Percentiles rank a stretch among this genome's conserved stretches.
Conservation (phyloP, 768 basidiomycete species). For the Amanita pallidorosea region DNA sequence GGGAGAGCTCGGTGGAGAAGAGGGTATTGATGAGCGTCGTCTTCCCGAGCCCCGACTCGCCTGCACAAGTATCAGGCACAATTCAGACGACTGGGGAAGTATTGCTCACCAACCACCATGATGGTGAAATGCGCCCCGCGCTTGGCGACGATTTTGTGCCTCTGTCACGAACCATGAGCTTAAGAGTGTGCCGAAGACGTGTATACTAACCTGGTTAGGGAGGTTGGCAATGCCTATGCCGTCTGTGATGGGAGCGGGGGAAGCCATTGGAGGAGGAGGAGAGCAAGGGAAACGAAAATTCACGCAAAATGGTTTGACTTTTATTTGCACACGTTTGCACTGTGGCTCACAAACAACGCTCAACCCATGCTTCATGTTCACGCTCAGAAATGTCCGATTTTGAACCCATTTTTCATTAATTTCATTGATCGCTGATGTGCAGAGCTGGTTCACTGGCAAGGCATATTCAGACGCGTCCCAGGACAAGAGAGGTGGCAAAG, state of each 20-base stretch:
- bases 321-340: constrained; percentile 13
- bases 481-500: too few species aligned
- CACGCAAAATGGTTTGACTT: constrained; percentile 24
- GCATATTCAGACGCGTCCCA: too few species aligned
- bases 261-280: constrained; percentile 32
- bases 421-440: too few species aligned
- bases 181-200: constrained; percentile 10
- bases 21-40: constrained; percentile 98
- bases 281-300: constrained; percentile 13
- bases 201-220: constrained; percentile 79
- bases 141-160: constrained; percentile 99
- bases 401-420: too few species aligned
- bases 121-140: constrained; percentile 96
- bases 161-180: constrained; percentile 37
- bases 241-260: constrained; percentile 40
- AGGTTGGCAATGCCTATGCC: constrained; percentile 94
- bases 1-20: constrained; percentile 93
- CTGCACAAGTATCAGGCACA: constrained; percentile 25
- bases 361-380: too few species aligned
- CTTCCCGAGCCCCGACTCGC: constrained; percentile 96
- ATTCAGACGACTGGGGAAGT: neutral
- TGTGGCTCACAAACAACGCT: constrained; percentile 6
- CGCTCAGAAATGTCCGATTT: too few species aligned
- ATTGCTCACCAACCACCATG: constrained; percentile 89
- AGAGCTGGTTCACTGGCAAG: too few species aligned